A percentile compares a stretch with the other conserved stretches of the same genome.
Conservation (phyloP, 306 rosid genomes). For the Citrullus colocynthis region DNA sequence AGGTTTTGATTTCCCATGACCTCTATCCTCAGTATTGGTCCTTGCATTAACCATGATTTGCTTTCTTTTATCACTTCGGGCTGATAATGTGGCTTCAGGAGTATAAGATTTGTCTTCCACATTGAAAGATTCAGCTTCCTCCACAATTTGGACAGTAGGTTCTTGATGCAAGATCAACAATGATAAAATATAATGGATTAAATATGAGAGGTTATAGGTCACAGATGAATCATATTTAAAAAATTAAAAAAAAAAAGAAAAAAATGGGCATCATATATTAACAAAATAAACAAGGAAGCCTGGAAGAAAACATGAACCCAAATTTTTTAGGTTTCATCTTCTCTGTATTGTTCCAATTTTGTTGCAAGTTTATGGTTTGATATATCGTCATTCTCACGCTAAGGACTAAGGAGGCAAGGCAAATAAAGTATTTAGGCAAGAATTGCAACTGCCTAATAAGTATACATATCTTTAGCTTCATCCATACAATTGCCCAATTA, state of each 20-base stretch:
- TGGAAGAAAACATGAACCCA: background rate
- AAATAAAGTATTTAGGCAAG: background rate
- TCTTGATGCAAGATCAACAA: slow-evolving; percentile 27
- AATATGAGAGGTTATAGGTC: background rate
- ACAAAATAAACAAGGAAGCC: background rate
- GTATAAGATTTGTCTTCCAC: slow-evolving; percentile 38
- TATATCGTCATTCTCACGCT: background rate
- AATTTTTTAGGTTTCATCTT: too few relatives aligned
- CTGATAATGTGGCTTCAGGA: slow-evolving; percentile 50
- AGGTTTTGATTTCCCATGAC: slow-evolving; percentile 42
- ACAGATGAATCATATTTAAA: background rate
- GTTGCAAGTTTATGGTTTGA: background rate
- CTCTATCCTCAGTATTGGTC: slow-evolving; percentile 34
- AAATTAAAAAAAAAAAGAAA: background rate
- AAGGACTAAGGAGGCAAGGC: background rate
- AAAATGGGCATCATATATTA: background rate
- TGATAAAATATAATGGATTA: background rate
- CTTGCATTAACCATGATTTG: slow-evolving; percentile 20
- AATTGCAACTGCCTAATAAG: background rate
- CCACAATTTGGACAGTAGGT: slow-evolving; percentile 56
- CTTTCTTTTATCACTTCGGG: slow-evolving; percentile 38
- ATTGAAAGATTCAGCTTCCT: slow-evolving; percentile 33
- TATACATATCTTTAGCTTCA: background rate
- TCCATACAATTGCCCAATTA: background rate
- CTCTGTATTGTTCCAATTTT: too few relatives aligned